Evolutionary conservation across 345 rosid species (phyloP).

Genomic region (Eucalyptus sp.): DNA sequence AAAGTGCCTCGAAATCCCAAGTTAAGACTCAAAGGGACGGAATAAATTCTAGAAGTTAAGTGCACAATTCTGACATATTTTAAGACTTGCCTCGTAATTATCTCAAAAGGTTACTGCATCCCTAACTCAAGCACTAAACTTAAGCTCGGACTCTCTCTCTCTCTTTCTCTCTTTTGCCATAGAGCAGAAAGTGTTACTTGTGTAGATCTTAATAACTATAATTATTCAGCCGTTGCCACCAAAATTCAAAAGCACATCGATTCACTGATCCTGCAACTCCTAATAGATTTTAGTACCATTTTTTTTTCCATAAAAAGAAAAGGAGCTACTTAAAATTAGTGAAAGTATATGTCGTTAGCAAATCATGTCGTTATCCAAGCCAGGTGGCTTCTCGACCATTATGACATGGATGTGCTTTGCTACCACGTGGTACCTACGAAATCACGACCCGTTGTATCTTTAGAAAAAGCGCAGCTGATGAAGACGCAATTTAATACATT

Average conservation of each 20-base stretch:
- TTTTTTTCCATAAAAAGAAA: background rate
- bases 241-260: background rate
- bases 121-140: background rate
- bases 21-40: background rate
- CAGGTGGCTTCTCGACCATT: background rate
- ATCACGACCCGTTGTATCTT: background rate
- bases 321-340: background rate
- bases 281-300: background rate
- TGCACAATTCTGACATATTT: background rate
- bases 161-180: background rate
- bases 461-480: background rate
- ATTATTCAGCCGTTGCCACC: background rate
- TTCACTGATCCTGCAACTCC: background rate
- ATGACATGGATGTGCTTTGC: background rate
- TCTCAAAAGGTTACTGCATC: background rate
- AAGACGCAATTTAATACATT: background rate
- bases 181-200: background rate
- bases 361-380: background rate
- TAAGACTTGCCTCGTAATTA: background rate
- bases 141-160: background rate
- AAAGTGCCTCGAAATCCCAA: background rate
- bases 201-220: background rate
- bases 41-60: background rate
- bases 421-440: background rate
- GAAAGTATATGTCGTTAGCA: background rate